Percentiles rank a stretch among this genome's conserved stretches.
phyloP scores from a whole-genome alignment of 805 yeast species.

The Grigorovia transvaalensis region DNA sequence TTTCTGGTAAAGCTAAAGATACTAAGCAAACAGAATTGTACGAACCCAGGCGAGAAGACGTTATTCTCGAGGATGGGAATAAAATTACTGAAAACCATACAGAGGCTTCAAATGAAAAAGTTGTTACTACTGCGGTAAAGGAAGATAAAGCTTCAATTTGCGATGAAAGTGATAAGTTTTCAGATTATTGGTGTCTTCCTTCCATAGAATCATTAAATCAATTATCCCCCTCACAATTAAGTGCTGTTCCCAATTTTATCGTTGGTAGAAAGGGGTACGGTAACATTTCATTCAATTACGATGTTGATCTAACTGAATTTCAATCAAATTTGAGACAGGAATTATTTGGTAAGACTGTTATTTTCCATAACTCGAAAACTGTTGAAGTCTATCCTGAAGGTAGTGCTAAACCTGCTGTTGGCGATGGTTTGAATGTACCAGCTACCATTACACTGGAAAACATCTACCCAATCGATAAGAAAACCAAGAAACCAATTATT shows the following conservation, averaged over 20 bases:
- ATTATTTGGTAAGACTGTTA: constrained; percentile 34
- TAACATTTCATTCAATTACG: constrained; percentile 51
- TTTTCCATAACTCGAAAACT: constrained; percentile 38
- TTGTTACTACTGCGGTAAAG: background rate
- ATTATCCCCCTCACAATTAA: constrained; percentile 37
- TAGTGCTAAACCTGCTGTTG: constrained; percentile 46
- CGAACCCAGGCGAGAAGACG: background rate
- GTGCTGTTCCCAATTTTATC: constrained; percentile 50
- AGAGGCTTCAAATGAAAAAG: background rate
- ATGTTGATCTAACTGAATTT: constrained; percentile 58
- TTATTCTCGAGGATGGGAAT: background rate
- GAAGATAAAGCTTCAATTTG: background rate
- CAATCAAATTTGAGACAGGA: constrained; percentile 29
- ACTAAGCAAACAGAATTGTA: constrained; percentile 7
- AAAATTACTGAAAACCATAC: background rate
- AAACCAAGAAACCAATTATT: constrained; percentile 18
- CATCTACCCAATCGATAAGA: constrained; percentile 39
- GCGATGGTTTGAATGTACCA: constrained; percentile 65
- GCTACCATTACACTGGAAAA: constrained; percentile 61
- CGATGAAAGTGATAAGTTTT: too few relatives aligned
- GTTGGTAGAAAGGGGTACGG: constrained; percentile 63
- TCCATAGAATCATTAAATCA: constrained; percentile 39
- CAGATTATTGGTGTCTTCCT: constrained; percentile 68
- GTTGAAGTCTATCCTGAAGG: constrained; percentile 56
- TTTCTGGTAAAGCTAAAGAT: constrained; percentile 19